A percentile compares a stretch with the other conserved stretches of the same genome.
These are phyloP conservation scores for Pseudogymnoascus destructans DNA, from an alignment of 2,329 filamentous ascomycete genomes.

Conservation along the genomic window DNA sequence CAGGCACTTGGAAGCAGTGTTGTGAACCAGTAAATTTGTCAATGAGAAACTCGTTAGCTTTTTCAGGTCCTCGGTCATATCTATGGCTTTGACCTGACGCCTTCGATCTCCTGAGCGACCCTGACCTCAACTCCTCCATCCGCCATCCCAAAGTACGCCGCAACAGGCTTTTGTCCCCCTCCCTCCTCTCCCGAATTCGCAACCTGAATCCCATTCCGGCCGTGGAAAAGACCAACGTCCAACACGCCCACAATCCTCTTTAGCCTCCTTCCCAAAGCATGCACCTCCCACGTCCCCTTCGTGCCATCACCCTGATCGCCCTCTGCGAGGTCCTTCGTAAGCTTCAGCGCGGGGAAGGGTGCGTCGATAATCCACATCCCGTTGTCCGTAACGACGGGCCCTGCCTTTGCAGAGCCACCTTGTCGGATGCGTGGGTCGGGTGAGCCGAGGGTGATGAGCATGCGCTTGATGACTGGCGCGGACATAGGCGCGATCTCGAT, in stretches of 20 bases:
- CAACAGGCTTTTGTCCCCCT: conserved; percentile 79
- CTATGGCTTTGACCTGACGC: conserved; percentile 21
- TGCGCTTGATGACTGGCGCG: conserved; percentile 60
- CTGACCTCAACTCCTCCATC: conserved; percentile 54
- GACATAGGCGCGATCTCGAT: conserved; percentile 87
- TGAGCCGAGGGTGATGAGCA: conserved; percentile 62
- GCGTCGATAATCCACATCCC: conserved; percentile 86
- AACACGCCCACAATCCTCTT: conserved; percentile 76
- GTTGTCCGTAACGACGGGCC: conserved; percentile 75
- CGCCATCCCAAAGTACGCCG: conserved; percentile 88
- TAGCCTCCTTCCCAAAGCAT: conserved; percentile 57
- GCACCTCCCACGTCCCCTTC: conserved; percentile 67
- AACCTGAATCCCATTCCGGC: conserved; percentile 61
- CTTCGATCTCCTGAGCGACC: conserved; percentile 26
- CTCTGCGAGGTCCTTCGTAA: conserved; percentile 38
- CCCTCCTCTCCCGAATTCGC: conserved; percentile 43
- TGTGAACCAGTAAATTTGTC: not conserved
- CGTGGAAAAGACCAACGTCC: conserved; percentile 84
- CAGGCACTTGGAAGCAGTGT: not conserved
- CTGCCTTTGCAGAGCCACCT: conserved; percentile 63
- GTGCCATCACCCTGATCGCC: conserved; percentile 38
- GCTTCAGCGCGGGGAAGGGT: conserved; percentile 63
- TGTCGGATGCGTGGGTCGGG: conserved; percentile 57
- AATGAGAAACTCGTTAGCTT: not conserved
- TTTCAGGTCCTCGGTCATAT: not conserved